These are phyloP conservation scores for Fusarium sterilihyphosum DNA, from an alignment of 2,329 filamentous ascomycete species.

Conservation along the genomic window DNA sequence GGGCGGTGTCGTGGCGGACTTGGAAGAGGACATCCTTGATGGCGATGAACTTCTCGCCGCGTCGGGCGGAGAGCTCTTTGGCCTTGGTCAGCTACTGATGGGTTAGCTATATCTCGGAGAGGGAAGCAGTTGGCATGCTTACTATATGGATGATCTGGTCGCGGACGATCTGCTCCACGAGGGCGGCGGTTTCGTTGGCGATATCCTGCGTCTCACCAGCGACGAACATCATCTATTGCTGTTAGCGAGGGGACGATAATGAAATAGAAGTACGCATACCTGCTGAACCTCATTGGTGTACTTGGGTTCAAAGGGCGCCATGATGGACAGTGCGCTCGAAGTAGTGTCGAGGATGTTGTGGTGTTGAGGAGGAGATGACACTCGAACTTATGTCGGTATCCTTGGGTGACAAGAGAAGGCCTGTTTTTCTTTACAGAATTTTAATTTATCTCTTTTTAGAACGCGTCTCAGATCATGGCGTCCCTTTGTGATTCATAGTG, in stretches of 20 bases:
- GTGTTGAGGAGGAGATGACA: not conserved
- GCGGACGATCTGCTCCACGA: constrained; percentile 95
- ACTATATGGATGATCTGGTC: constrained; percentile 95
- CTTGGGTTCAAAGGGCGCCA: not conserved
- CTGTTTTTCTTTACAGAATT: fast-evolving
- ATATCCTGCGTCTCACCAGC: constrained; percentile 24
- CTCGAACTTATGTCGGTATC: not conserved
- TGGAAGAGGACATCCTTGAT: constrained; percentile 93
- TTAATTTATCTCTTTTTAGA: not conserved
- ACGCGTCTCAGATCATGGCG: not conserved
- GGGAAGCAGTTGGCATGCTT: constrained; percentile 29
- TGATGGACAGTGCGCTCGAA: not conserved
- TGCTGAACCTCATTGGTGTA: constrained; percentile 24
- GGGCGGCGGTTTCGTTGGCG: constrained; percentile 85
- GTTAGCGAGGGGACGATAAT: fast-evolving
- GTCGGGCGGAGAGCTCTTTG: constrained; percentile 86
- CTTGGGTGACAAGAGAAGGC: not conserved
- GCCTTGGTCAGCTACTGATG: constrained; percentile 76
- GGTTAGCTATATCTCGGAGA: not conserved
- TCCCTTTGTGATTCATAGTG: constrained; percentile 1
- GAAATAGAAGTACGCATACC: not conserved
- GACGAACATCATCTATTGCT: constrained; percentile 31
- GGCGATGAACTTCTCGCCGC: constrained; percentile 87
- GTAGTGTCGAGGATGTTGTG: not conserved
- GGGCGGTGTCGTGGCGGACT: constrained; percentile 93